A percentile compares a stretch with the other conserved stretches of the same genome.
phyloP scores from a whole-genome alignment of 1,284 basidiomycete genomes.

The Rhodotorula sp. region DNA sequence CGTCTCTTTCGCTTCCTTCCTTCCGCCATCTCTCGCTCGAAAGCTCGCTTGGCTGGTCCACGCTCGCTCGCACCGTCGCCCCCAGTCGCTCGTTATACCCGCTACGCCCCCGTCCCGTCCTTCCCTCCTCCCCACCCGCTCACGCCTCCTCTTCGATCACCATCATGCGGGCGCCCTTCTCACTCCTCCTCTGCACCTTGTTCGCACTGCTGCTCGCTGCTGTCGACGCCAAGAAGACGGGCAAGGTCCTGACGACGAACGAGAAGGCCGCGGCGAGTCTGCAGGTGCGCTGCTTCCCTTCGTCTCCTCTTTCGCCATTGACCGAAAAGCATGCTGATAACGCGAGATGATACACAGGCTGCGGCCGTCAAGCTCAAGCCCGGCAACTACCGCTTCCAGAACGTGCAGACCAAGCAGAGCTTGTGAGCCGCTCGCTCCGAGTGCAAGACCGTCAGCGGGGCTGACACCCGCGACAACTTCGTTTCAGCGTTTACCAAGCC shows the following conservation, averaged over 20 bases:
- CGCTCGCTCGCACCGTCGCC: background rate
- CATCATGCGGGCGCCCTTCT: background rate
- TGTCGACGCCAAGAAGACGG: conserved; percentile 3
- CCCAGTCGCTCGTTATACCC: background rate
- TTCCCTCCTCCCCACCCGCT: background rate
- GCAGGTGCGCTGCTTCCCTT: conserved; percentile 14
- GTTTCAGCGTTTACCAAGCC: conserved; percentile 1
- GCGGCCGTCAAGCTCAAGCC: conserved; percentile 35
- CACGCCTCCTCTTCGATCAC: background rate
- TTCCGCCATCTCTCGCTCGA: background rate
- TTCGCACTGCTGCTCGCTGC: background rate
- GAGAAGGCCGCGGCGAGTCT: conserved; percentile 12
- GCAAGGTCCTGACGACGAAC: conserved; percentile 22
- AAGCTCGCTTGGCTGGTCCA: background rate
- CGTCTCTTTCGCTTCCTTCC: background rate
- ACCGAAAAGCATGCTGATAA: background rate
- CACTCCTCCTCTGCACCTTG: background rate
- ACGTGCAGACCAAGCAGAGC: conserved; percentile 32
- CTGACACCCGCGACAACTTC: background rate
- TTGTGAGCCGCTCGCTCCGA: background rate
- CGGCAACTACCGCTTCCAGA: conserved; percentile 29
- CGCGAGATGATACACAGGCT: conserved; percentile 9
- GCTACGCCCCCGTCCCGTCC: too few species aligned
- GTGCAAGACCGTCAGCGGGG: background rate
- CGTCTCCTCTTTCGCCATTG: background rate